A percentile compares a stretch with the other conserved stretches of the same genome.
phyloP scores from a whole-genome alignment of 257 asterid species.

The Jasminum sambac region DNA sequence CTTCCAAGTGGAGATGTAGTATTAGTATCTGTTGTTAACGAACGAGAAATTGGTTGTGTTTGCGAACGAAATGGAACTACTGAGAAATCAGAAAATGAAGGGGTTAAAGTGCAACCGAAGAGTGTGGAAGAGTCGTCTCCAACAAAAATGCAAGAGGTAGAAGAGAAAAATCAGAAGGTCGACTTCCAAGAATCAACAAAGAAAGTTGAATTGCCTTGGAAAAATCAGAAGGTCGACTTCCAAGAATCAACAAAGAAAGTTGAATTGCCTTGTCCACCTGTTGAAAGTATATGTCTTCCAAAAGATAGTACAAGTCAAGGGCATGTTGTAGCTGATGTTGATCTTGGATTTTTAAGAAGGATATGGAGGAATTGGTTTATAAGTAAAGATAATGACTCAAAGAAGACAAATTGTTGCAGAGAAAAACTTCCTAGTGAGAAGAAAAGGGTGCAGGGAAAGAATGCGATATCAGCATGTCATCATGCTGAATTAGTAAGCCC shows the following conservation, averaged over 20 bases:
- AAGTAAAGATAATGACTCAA: slow-evolving; percentile 28
- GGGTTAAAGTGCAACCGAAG: slow-evolving; percentile 9
- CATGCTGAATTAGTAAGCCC: slow-evolving; percentile 27
- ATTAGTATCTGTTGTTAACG: slow-evolving; percentile 30
- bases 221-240: slow-evolving; percentile 20
- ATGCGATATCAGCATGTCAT: slow-evolving; percentile 23
- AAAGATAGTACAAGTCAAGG: slow-evolving; percentile 28
- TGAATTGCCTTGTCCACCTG: slow-evolving; percentile 35
- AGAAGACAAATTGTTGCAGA: slow-evolving; percentile 10
- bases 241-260: slow-evolving; percentile 33
- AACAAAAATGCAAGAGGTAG: slow-evolving; percentile 24
- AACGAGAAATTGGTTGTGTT: slow-evolving; percentile 23
- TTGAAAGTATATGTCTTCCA: slow-evolving; percentile 30
- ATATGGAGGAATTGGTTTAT: slow-evolving; percentile 58
- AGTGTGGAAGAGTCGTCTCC: slow-evolving; percentile 26
- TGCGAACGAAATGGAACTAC: slow-evolving; percentile 28
- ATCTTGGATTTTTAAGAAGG: slow-evolving; percentile 46
- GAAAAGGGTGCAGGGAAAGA: slow-evolving; percentile 28
- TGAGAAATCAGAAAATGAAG: slow-evolving; percentile 36
- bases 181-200: slow-evolving; percentile 29
- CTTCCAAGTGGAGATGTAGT: slow-evolving; percentile 26
- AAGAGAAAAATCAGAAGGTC: slow-evolving; percentile 25
- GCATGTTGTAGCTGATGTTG: slow-evolving; percentile 29
- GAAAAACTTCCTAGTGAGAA: slow-evolving; percentile 25
- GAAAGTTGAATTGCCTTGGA: slow-evolving; percentile 38